Base-by-base conservation (phyloP, 2,329 filamentous ascomycete genomes). In the Magnaporthiopsis incrustans region DNA sequence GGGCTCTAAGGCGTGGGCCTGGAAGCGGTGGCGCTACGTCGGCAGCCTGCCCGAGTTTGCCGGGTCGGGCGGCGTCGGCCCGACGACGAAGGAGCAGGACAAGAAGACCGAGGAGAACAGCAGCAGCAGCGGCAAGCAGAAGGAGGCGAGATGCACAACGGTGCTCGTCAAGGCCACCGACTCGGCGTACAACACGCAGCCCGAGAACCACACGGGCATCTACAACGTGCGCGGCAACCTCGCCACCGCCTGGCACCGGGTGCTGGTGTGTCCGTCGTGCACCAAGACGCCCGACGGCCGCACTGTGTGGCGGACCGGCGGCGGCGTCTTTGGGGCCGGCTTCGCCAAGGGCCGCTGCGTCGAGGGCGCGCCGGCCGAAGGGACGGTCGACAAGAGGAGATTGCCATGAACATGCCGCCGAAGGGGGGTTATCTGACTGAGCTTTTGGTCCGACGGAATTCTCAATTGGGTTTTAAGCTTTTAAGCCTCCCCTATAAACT, bases 91-190 rank as follows among this genome's bases (percentile, higher is more conserved):
- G 44, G 18, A 38, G 3, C 6, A 25, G 59, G 7, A 63, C 65
- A 70, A 27, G 8, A 64, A 11, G 26, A 57, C 27, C 56, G 60
- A 32, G 11, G 50, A 2, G 15, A 11, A 7, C 59, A 64, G 60
- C 53, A 65, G 35, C 35, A 38, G 12, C 65, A 71, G 27, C 11
- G 64, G 8, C 27, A 58, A 26, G 53, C 60, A 32, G 18, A 33
- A 14, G 14, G 14, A 11, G 18, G 15, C 4, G 18, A 70, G 71
- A 7, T 84, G 81, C 69, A 79, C 80, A 1, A 82, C 79, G 0
- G 75, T 89, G 61, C 76, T 88, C 5, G 85, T 89, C 69, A 89
- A 89, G 74, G 87, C 87, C 8, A 85, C 83, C 2, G 87, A 89
- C 69, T 84, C 87, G 67, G 77, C 81, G 2, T 89, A 89, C 72